Base-by-base conservation (phyloP, 1,139 yeast species). In the Meyerozyma sp. region DNA sequence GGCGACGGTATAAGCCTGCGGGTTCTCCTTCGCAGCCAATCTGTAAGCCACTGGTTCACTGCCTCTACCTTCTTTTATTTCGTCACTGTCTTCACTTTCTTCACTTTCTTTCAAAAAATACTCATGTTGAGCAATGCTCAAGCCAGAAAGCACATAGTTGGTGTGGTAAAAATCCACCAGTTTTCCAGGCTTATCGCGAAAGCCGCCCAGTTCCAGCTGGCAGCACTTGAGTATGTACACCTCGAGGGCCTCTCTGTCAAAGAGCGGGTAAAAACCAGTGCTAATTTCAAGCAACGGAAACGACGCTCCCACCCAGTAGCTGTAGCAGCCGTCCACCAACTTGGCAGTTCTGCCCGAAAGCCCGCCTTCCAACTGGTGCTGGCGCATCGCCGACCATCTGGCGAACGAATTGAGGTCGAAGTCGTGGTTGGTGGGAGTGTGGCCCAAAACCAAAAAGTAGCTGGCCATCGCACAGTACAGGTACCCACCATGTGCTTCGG, bases 401-500 rank as follows among this genome's bases (percentile, higher is more conserved):
- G 75, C 48, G 29, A 85, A 62, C 6, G 46, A 48, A 0, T 68
- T 75, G 3, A 81, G 44, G 52, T 79, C 64, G 5, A 71, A 66
- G 13, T 55, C 21, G 47, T 35, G 44, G 68, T 25, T 16, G 10
- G 39, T 9, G 38, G 49, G 65, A 13, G 50, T 40, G 5, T 71
- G 55, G 45, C 70, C 69, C 25, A 79, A 55, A 3, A 69, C 46
- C 3, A 84, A 54, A 50, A 81, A 75, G 39, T 87, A 66, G 9
- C 87, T 75, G 0, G 96, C 96, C 8, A 88, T 65, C 0, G 93
- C 95, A 67, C 98, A 93, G 58, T 79, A 94, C 0, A 98, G 81
- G 61, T 93, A 93, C 0, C 98, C 99, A 1, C 98, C 98, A 60
- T 94, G 99, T 0, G 98, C 98, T 61, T 94, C 99, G 42, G 87